Conservation (phyloP, 208 protist genomes). For the Crithidia expoeki region DNA sequence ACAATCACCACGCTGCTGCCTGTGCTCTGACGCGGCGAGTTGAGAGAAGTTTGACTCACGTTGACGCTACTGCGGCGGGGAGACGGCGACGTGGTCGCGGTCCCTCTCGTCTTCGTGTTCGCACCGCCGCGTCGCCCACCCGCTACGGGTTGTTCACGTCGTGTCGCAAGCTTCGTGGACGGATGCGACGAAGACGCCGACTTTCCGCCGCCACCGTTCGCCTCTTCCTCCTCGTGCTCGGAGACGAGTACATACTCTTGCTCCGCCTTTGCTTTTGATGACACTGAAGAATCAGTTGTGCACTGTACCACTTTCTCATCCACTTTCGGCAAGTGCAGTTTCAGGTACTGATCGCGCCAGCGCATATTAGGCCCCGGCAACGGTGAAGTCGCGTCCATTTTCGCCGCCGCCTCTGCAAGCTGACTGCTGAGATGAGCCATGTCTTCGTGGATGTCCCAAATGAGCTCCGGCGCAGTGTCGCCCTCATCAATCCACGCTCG, state of each 20-base stretch:
- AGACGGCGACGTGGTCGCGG: conserved; percentile 15
- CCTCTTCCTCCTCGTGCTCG: conserved; percentile 28
- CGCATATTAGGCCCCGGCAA: background rate
- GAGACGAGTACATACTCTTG: conserved; percentile 25
- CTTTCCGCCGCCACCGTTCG: background rate
- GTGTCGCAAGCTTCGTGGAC: background rate
- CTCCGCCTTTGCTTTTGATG: background rate
- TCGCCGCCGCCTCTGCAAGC: background rate
- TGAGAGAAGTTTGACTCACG: conserved; percentile 1
- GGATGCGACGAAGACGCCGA: background rate
- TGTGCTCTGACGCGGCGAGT: conserved; percentile 29
- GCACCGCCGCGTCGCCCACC: background rate
- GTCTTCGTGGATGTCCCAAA: conserved; percentile 20
- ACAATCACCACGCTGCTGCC: conserved; percentile 39
- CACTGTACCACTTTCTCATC: background rate
- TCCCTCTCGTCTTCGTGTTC: background rate
- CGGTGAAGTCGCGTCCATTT: background rate
- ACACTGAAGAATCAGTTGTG: background rate
- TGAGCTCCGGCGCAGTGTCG: conserved; percentile 20
- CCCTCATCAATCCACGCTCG: conserved; percentile 21
- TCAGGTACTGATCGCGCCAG: conserved; percentile 23
- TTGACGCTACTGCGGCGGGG: conserved; percentile 3
- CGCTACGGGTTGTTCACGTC: background rate
- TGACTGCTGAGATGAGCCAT: background rate
- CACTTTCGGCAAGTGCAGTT: background rate